phyloP scores from a whole-genome alignment of 352 stramenopile genomes.

The Globisporangium sylvaticum region DNA sequence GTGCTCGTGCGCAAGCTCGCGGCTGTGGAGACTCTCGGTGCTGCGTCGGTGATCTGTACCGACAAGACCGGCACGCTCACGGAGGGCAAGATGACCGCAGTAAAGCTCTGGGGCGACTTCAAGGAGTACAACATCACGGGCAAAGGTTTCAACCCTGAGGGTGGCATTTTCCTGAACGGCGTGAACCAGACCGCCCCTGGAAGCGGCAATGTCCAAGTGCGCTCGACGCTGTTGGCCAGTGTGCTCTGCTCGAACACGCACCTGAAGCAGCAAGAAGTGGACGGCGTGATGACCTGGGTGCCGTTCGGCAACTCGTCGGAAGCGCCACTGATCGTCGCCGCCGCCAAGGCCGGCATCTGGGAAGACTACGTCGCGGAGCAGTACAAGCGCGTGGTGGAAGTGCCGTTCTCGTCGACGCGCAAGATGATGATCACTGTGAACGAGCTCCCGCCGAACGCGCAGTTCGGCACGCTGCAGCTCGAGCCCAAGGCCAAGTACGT shows the following conservation, averaged over 20 bases:
- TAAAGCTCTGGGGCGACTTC: conserved; percentile 77
- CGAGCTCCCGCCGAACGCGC: conserved; percentile 28
- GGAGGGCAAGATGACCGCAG: conserved; percentile 78
- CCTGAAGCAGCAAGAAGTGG: conserved; percentile 54
- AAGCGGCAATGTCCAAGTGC: conserved; percentile 48
- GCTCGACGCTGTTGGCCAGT: conserved; percentile 49
- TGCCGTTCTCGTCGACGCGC: conserved; percentile 93
- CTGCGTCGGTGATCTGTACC: conserved; percentile 90
- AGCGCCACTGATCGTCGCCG: conserved; percentile 64
- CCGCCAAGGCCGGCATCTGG: conserved; percentile 64
- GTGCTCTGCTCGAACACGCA: conserved; percentile 79
- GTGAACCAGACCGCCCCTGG: conserved; percentile 33
- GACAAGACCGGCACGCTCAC: conserved; percentile 96
- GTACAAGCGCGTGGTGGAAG: conserved; percentile 82
- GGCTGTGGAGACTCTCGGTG: conserved; percentile 80
- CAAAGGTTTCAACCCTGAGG: conserved; percentile 58
- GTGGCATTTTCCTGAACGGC: conserved; percentile 43
- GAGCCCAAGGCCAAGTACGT: conserved; percentile 38
- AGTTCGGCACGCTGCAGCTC: conserved; percentile 40
- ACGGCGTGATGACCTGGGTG: conserved; percentile 43
- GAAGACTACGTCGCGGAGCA: conserved; percentile 45
- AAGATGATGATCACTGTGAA: conserved; percentile 94
- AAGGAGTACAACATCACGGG: conserved; percentile 61
- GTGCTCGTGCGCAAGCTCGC: conserved; percentile 86
- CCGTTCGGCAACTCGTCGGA: conserved; percentile 74